A percentile compares a stretch with the other conserved stretches of the same genome.
Evolutionary conservation across 1,139 yeast species (phyloP).

Genomic region (Trichomonascaceae sp.): DNA sequence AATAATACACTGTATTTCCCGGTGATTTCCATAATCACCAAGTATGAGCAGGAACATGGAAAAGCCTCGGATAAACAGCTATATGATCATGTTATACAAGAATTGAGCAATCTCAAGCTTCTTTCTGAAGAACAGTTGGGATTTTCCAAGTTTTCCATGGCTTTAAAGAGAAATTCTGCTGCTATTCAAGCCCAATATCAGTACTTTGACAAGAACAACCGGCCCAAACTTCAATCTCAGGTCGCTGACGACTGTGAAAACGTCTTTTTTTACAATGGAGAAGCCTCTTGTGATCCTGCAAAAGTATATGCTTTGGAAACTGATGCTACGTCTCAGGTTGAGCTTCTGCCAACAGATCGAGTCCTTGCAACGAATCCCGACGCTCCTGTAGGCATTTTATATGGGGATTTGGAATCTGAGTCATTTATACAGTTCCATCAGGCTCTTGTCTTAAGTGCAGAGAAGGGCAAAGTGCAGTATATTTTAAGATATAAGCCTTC

Average conservation of each 20-base stretch:
- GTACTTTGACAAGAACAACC: constrained; percentile 36
- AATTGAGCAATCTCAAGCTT: constrained; percentile 27
- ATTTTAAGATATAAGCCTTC: constrained; percentile 64
- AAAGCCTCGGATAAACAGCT: constrained; percentile 36
- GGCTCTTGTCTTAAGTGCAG: constrained; percentile 55
- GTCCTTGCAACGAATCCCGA: constrained; percentile 42
- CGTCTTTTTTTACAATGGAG: constrained; percentile 49
- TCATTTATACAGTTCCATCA: constrained; percentile 53
- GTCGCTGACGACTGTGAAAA: constrained; percentile 32
- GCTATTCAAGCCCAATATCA: constrained; percentile 58
- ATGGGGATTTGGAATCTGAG: constrained; percentile 44
- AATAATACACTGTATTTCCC: constrained; percentile 47
- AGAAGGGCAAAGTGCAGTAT: constrained; percentile 61
- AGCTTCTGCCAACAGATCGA: constrained; percentile 49
- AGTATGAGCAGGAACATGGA: constrained; percentile 22
- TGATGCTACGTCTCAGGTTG: constrained; percentile 17
- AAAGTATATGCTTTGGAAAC: constrained; percentile 66
- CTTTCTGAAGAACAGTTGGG: constrained; percentile 24
- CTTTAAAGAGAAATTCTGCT: constrained; percentile 53
- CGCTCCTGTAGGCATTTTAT: constrained; percentile 44
- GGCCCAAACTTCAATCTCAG: constrained; percentile 21
- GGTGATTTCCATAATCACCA: constrained; percentile 38
- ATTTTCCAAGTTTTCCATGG: constrained; percentile 47
- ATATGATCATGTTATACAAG: constrained; percentile 35
- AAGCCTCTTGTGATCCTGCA: constrained; percentile 53